Evolutionary conservation across 345 rosid genomes (phyloP).

Genomic region (Sisymbrium irio): DNA sequence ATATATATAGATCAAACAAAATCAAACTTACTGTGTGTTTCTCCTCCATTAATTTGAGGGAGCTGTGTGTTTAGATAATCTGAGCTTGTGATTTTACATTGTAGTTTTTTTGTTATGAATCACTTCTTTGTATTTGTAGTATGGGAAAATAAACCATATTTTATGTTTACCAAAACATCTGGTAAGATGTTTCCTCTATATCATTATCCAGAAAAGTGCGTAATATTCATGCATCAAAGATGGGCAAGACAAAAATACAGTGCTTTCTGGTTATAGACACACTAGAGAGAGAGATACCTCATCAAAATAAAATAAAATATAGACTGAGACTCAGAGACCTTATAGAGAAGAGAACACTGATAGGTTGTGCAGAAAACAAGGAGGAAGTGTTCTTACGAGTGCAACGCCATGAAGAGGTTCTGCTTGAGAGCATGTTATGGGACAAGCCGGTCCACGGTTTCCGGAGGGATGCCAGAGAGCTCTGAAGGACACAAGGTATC

Average conservation of each 20-base stretch:
- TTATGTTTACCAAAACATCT: background rate
- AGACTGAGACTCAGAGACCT: background rate
- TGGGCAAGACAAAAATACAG: background rate
- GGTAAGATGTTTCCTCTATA: background rate
- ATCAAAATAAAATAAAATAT: background rate
- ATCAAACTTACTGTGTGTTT: too few relatives aligned
- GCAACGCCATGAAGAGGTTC: constrained; percentile 85
- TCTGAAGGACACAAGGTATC: constrained; percentile 37
- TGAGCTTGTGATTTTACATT: too few relatives aligned
- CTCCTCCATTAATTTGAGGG: too few relatives aligned
- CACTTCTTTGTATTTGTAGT: background rate
- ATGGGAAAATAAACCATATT: too few relatives aligned
- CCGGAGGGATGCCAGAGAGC: constrained; percentile 60
- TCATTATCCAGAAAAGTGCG: background rate
- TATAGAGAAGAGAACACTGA: background rate
- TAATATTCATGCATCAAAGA: background rate
- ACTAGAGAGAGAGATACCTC: background rate
- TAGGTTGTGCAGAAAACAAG: background rate
- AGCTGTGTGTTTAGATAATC: too few relatives aligned
- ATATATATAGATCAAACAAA: too few relatives aligned
- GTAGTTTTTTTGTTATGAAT: too few relatives aligned
- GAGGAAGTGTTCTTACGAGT: constrained; percentile 33
- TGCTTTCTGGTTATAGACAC: constrained; percentile 1
- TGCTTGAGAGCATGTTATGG: constrained; percentile 85
- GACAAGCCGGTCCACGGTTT: constrained; percentile 56